Conservation (phyloP, 1,284 basidiomycete genomes). For the Farysia itapuensis region DNA sequence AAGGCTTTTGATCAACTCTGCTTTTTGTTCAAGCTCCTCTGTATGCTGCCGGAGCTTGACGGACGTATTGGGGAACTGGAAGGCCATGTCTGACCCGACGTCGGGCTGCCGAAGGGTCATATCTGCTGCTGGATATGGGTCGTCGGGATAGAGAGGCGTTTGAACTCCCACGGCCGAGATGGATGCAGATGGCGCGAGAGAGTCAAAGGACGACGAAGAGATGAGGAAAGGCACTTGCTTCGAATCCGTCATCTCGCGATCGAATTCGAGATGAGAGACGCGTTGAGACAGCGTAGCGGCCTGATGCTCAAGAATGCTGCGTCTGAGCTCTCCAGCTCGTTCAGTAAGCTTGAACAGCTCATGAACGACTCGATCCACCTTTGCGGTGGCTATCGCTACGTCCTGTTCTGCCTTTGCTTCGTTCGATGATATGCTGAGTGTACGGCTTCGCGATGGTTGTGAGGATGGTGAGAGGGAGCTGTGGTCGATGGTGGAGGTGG, state of each 20-base stretch:
- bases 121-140: slow-evolving; percentile 16
- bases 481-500: slow-evolving; percentile 1
- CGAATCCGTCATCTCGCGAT: slow-evolving; percentile 23
- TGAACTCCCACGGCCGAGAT: slow-evolving; percentile 14
- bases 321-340: slow-evolving; percentile 20
- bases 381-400: slow-evolving; percentile 25
- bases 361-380: slow-evolving; percentile 40
- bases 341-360: slow-evolving; percentile 38
- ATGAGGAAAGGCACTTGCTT: slow-evolving; percentile 25
- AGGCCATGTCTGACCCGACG: slow-evolving; percentile 29
- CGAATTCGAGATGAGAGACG: slow-evolving; percentile 31
- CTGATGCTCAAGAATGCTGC: slow-evolving; percentile 45
- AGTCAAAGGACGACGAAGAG: slow-evolving; percentile 24
- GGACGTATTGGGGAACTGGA: slow-evolving; percentile 29
- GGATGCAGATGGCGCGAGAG: slow-evolving; percentile 28
- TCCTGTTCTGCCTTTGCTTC: slow-evolving; percentile 45
- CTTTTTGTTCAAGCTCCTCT: slow-evolving; percentile 18
- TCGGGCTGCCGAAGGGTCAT: too few species aligned
- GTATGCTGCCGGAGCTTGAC: slow-evolving; percentile 23
- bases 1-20: slow-evolving; percentile 14
- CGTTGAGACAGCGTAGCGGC: slow-evolving; percentile 40
- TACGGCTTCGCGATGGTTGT: slow-evolving; percentile 11
- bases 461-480: slow-evolving; percentile 8
- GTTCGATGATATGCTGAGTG: slow-evolving; percentile 23
- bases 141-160: slow-evolving; percentile 16